Evolutionary conservation across 768 basidiomycete species (phyloP).

Genomic region (Suillus lakei): DNA sequence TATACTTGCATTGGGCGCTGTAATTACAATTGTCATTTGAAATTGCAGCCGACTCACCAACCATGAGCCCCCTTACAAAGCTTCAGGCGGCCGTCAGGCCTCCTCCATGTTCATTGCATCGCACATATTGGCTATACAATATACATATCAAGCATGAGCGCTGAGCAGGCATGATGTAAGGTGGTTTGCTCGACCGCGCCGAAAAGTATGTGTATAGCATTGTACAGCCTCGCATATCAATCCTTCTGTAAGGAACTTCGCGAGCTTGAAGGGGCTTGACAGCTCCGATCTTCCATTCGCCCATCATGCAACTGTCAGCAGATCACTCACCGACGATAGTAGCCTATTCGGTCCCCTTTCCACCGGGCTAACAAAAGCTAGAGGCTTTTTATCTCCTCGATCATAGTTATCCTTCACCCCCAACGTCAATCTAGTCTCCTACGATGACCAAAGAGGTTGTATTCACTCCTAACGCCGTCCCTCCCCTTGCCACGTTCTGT

Average conservation of each 20-base stretch:
- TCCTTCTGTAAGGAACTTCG: not conserved
- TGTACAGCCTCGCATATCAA: not conserved
- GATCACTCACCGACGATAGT: not conserved
- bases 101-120: not conserved
- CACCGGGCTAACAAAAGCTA: not conserved
- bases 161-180: not conserved
- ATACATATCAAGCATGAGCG: not conserved
- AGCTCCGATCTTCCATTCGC: not conserved
- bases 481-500: conserved; percentile 42
- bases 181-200: not conserved
- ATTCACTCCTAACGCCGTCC: conserved; percentile 34
- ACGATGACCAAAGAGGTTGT: conserved; percentile 36
- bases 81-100: no score
- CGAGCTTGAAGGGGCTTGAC: not conserved
- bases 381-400: not conserved
- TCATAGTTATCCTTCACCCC: not conserved
- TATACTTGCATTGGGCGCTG: not conserved
- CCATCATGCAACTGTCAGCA: not conserved
- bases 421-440: not conserved
- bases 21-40: not conserved
- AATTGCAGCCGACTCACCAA: not conserved
- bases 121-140: not conserved
- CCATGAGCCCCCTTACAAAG: not conserved
- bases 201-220: not conserved
- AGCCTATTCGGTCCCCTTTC: not conserved